Percentiles rank a stretch among this genome's conserved stretches.
These are phyloP conservation scores for Beauveria caledonica DNA, from an alignment of 2,329 filamentous ascomycete genomes.

Conservation along the genomic window DNA sequence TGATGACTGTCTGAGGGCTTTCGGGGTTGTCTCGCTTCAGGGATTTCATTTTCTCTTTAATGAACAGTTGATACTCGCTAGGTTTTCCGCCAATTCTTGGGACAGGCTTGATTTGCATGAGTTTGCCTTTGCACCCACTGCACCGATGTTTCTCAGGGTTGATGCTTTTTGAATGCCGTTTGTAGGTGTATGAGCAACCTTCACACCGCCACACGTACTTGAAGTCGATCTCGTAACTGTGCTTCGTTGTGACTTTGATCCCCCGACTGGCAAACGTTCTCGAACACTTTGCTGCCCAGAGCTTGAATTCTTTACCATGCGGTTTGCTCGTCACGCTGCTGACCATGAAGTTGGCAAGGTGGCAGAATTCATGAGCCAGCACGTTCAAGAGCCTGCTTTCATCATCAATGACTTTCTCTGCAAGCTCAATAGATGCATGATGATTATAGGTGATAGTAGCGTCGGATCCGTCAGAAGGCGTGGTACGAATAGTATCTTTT, in stretches of 20 bases:
- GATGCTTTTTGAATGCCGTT: conserved; percentile 80
- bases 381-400: conserved; percentile 76
- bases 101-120: conserved; percentile 73
- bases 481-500: conserved; percentile 43
- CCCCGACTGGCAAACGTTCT: conserved; percentile 50
- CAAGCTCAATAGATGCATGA: conserved; percentile 79
- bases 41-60: conserved; percentile 60
- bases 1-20: conserved; percentile 57
- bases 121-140: conserved; percentile 60
- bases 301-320: conserved; percentile 78
- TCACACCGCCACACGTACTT: conserved; percentile 82
- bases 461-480: conserved; percentile 18
- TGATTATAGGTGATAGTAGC: conserved; percentile 32
- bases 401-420: conserved; percentile 77
- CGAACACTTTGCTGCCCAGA: conserved; percentile 54
- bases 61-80: conserved; percentile 41
- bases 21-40: conserved; percentile 49
- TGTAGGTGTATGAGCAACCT: conserved; percentile 62
- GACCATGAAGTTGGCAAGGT: conserved; percentile 87
- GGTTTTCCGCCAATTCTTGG: conserved; percentile 35
- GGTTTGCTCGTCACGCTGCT: conserved; percentile 65
- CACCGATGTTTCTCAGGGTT: conserved; percentile 65
- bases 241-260: conserved; percentile 79
- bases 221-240: conserved; percentile 83
- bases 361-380: conserved; percentile 94